phyloP scores from a whole-genome alignment of 306 rosid species.

The Citrullus colocynthis region DNA sequence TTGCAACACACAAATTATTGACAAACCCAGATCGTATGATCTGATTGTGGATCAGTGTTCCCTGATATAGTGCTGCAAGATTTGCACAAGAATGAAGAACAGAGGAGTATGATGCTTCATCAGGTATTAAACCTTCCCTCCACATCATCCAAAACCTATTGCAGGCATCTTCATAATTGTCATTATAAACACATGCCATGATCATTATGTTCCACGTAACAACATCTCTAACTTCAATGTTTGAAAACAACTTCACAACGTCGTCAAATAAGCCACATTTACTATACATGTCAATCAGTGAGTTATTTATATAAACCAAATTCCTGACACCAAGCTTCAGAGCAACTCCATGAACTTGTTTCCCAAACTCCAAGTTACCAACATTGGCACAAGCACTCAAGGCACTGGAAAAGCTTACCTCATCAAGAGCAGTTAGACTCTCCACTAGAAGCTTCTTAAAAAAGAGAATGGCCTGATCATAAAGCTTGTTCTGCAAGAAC shows the following conservation, averaged over 20 bases:
- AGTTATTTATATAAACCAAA: conserved; percentile 38
- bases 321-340: conserved; percentile 32
- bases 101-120: conserved; percentile 44
- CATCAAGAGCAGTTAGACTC: conserved; percentile 23
- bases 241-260: conserved; percentile 29
- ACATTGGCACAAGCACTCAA: conserved; percentile 40
- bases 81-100: conserved; percentile 39
- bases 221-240: conserved; percentile 31
- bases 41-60: conserved; percentile 33
- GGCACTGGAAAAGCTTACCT: conserved; percentile 40
- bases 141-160: conserved; percentile 30
- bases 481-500: conserved; percentile 28
- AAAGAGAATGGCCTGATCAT: conserved; percentile 20
- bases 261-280: conserved; percentile 33
- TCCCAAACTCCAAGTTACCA: conserved; percentile 29
- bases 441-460: conserved; percentile 22
- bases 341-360: conserved; percentile 39
- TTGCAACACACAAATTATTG: conserved; percentile 24
- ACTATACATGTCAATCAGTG: conserved; percentile 40
- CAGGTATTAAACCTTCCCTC: conserved; percentile 35
- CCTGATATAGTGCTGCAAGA: conserved; percentile 36
- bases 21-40: conserved; percentile 35
- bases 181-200: conserved; percentile 22
- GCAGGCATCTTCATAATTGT: conserved; percentile 37
- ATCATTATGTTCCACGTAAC: conserved; percentile 51